Conservation (phyloP, 306 rosid species). For the Casuarina equisetifolia region DNA sequence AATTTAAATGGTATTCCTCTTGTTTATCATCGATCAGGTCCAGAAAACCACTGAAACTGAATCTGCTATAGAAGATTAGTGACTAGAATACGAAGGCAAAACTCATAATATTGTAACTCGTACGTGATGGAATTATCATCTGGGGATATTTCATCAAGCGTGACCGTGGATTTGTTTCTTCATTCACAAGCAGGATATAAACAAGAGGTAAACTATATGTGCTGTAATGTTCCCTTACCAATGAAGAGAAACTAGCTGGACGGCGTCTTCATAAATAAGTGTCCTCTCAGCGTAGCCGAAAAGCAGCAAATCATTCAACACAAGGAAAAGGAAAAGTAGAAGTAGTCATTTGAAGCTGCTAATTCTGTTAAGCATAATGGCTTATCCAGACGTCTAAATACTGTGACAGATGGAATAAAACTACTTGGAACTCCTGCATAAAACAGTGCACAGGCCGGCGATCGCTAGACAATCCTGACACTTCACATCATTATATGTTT, state of each 20-base stretch:
- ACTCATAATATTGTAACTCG: too few species aligned
- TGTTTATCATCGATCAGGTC: too few species aligned
- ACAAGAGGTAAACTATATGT: background rate
- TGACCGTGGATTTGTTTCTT: background rate
- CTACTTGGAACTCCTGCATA: background rate
- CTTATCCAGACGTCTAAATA: background rate
- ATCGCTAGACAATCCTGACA: background rate
- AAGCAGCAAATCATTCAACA: background rate
- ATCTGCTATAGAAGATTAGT: too few species aligned
- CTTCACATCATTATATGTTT: background rate
- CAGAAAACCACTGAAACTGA: too few species aligned
- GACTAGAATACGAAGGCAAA: too few species aligned
- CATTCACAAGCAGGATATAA: background rate
- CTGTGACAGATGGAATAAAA: background rate
- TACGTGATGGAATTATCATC: background rate
- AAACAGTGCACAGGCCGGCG: background rate
- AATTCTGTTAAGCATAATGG: background rate
- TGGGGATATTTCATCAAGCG: background rate
- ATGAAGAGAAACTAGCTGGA: background rate
- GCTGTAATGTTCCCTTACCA: background rate
- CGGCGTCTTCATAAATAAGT: background rate
- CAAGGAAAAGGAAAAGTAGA: too few species aligned
- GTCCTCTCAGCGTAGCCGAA: background rate
- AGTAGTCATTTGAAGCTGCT: background rate
- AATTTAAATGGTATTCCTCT: too few species aligned